Evolutionary conservation across 1,139 yeast genomes (phyloP), one percentile per base, ranked within the genome.

Genomic region (Pichia sp.): DNA sequence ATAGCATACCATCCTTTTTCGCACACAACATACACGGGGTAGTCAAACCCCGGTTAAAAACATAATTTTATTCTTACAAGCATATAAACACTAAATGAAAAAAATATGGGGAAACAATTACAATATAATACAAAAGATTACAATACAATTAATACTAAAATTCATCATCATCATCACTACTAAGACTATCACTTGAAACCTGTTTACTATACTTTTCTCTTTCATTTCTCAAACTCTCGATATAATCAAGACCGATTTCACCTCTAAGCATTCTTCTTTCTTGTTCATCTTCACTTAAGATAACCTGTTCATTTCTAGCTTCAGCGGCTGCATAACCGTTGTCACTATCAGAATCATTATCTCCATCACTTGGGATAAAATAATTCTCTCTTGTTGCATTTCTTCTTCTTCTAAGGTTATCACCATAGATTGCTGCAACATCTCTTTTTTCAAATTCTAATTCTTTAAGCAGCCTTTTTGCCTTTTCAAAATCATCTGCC

Each of bases 271-370:
- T 50, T 42, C 58, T 43, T 19, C 48, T 49, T 19, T 53, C 56
- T 27, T 56, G 52, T 50, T 57, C 58, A 42, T 53, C 60, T 42
- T 56, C 60, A 50, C 60, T 58, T 27, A 60, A 52, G 42, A 55
- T 58, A 3, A 58, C 42, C 19, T 55, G 48, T 38, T 52, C 56
- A 45, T 55, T 55, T 47, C 57, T 53, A 1, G 57, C 55, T 44
- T 48, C 57, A 14, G 57, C 57, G 1, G 49, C 53, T 9, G 54
- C 58, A 45, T 56, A 56, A 8, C 56, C 57, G 44, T 52, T 47
- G 16, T 49, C 34, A 19, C 31, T 28, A n/a, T 47, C 29, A 9
- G 45, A 41, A 2, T 36, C 45, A 36, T 49, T 48, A 0, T 51
- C 52, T 11, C 16, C 42, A 30, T 49, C 54, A 30, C 53, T 54